A percentile compares a stretch with the other conserved stretches of the same genome.
These are phyloP conservation scores for Cryptosporidium tyzzeri DNA, from an alignment of 169 alveolate genomes.

Conservation along the genomic window DNA sequence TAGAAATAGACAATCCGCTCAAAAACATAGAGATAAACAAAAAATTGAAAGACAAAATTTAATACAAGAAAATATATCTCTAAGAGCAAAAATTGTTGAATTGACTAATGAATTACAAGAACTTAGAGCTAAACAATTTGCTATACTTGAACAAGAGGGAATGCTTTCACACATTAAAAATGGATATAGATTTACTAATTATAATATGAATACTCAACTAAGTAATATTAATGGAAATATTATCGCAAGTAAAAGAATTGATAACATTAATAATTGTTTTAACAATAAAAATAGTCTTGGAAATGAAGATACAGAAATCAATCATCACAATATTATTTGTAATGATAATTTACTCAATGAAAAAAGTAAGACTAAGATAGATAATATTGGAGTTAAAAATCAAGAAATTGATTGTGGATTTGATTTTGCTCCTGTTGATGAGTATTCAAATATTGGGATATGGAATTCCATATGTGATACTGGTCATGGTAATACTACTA, in stretches of 20 bases:
- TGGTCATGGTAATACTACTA: background rate
- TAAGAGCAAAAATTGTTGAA: constrained; percentile 55
- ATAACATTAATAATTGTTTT: background rate
- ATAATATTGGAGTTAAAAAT: constrained; percentile 25
- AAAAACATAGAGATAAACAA: constrained; percentile 71
- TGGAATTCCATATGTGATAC: constrained; percentile 60
- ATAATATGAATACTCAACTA: constrained; percentile 16
- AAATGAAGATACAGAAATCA: constrained; percentile 32
- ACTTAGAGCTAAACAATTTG: constrained; percentile 2
- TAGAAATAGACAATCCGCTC: constrained; percentile 75
- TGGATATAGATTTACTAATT: constrained; percentile 29
- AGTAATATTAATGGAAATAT: constrained; percentile 7
- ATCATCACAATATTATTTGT: constrained; percentile 19
- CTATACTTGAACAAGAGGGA: constrained; percentile 40
- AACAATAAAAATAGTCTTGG: constrained; percentile 14
- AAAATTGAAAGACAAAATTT: constrained; percentile 67
- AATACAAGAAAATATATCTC: constrained; percentile 48
- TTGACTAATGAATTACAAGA: constrained; percentile 69
- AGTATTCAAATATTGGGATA: constrained; percentile 38
- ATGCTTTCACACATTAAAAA: constrained; percentile 48
- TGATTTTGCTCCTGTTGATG: constrained; percentile 54
- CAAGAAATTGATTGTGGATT: constrained; percentile 73
- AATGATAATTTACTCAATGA: constrained; percentile 12
- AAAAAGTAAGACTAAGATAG: constrained; percentile 50
- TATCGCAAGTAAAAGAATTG: constrained; percentile 5